Conservation (phyloP, 805 yeast genomes). For the Vanderwaltozyma tropicalis region DNA sequence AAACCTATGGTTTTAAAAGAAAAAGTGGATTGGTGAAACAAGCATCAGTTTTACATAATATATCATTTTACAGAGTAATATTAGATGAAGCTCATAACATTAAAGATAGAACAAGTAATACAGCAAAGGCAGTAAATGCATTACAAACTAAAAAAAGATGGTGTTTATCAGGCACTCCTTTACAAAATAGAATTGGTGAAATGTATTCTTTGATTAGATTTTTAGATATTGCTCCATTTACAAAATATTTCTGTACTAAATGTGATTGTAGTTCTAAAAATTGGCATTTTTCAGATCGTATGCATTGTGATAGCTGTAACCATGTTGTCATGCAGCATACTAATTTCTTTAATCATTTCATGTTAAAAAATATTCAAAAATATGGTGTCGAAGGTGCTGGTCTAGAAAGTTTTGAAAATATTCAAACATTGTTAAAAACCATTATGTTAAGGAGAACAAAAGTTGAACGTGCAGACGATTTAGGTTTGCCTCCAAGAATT, state of each 20-base stretch:
- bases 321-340: conserved; percentile 94
- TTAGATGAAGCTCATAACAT: conserved; percentile 97
- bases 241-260: conserved; percentile 83
- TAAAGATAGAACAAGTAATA: conserved; percentile 87
- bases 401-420: conserved; percentile 59
- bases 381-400: conserved; percentile 79
- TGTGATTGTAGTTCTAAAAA: conserved; percentile 75
- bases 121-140: conserved; percentile 82
- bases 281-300: conserved; percentile 78
- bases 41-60: conserved; percentile 59
- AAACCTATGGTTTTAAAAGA: conserved; percentile 72
- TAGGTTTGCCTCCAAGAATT: conserved; percentile 92
- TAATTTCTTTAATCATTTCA: conserved; percentile 89
- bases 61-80: conserved; percentile 73
- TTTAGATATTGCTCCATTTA: conserved; percentile 73
- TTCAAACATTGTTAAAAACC: conserved; percentile 63
- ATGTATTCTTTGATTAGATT: conserved; percentile 86
- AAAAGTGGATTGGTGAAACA: conserved; percentile 65
- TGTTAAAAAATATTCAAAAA: conserved; percentile 87
- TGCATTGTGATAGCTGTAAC: conserved; percentile 78
- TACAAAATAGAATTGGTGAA: conserved; percentile 94
- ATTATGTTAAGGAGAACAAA: conserved; percentile 92
- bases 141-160: conserved; percentile 66
- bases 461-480: conserved; percentile 91
- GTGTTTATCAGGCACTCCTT: conserved; percentile 93